phyloP scores from a whole-genome alignment of 2,329 filamentous ascomycete species.

The Sordariomycetes sp. region DNA sequence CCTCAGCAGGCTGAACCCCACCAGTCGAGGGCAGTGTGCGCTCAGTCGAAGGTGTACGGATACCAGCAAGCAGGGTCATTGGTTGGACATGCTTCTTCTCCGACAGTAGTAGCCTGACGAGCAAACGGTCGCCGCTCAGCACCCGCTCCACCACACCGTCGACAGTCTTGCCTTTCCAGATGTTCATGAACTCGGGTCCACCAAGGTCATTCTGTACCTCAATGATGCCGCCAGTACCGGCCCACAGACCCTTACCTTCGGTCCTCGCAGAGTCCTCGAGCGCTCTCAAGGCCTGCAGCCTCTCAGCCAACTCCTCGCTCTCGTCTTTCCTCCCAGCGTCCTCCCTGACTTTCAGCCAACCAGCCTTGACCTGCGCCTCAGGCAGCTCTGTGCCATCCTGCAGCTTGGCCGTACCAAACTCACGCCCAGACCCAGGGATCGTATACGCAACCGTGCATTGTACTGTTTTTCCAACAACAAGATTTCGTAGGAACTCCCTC shows the following conservation, averaged over 20 bases:
- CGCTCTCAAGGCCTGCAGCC: slow-evolving; percentile 68
- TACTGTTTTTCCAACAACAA: slow-evolving; percentile 77
- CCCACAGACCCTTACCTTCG: slow-evolving; percentile 77
- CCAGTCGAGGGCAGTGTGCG: slow-evolving; percentile 71
- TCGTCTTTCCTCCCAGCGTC: slow-evolving; percentile 91
- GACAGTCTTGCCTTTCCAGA: slow-evolving; percentile 78
- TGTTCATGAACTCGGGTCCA: slow-evolving; percentile 68
- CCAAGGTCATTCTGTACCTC: slow-evolving; percentile 75
- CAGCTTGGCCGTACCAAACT: slow-evolving; percentile 76
- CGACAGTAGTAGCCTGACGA: slow-evolving; percentile 70
- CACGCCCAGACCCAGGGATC: slow-evolving; percentile 73
- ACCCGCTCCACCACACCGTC: slow-evolving; percentile 87
- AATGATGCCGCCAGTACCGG: slow-evolving; percentile 54
- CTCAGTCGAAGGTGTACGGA: slow-evolving; percentile 84
- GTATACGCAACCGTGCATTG: slow-evolving; percentile 82
- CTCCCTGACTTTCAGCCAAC: slow-evolving; percentile 88
- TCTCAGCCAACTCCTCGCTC: slow-evolving; percentile 60
- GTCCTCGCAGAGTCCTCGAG: slow-evolving; percentile 71
- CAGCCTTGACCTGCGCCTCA: slow-evolving; percentile 75
- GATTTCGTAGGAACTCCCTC: slow-evolving; percentile 79
- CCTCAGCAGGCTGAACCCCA: slow-evolving; percentile 75
- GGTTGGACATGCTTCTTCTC: slow-evolving; percentile 83
- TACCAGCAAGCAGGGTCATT: slow-evolving; percentile 79
- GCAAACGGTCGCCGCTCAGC: slow-evolving; percentile 80
- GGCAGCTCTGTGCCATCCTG: slow-evolving; percentile 70